These are phyloP conservation scores for Candida railenensis DNA, from an alignment of 805 yeast species.

Conservation along the genomic window DNA sequence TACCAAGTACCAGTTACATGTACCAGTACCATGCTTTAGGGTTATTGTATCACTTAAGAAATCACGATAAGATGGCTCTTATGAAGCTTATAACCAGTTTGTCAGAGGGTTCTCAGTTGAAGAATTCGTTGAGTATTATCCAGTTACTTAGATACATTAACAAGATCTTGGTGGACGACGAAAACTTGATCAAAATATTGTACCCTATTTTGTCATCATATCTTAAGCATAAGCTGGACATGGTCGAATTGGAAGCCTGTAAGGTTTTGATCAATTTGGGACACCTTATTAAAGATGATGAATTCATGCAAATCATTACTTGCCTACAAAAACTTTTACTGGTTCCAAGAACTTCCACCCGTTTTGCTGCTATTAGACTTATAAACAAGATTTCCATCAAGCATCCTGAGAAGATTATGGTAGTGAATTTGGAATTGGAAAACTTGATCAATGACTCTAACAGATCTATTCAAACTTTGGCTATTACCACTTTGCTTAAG, in stretches of 20 bases:
- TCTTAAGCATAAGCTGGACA: slow-evolving; percentile 78
- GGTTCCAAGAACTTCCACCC: slow-evolving; percentile 86
- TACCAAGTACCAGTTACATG: slow-evolving; percentile 72
- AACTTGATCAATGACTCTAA: slow-evolving; percentile 81
- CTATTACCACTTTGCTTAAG: slow-evolving; percentile 92
- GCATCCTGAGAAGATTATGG: slow-evolving; percentile 74
- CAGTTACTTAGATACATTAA: slow-evolving; percentile 82
- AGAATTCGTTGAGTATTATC: slow-evolving; percentile 79
- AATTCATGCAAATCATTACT: slow-evolving; percentile 67
- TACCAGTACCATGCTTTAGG: slow-evolving; percentile 97
- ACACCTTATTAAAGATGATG: slow-evolving; percentile 57
- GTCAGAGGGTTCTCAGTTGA: slow-evolving; percentile 57
- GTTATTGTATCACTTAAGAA: slow-evolving; percentile 79
- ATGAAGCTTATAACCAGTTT: slow-evolving; percentile 85
- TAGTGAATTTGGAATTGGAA: slow-evolving; percentile 85
- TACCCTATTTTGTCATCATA: slow-evolving; percentile 66
- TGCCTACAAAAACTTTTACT: slow-evolving; percentile 73
- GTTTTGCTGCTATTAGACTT: slow-evolving; percentile 91
- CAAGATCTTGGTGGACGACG: slow-evolving; percentile 69
- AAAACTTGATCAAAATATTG: slow-evolving; percentile 57
- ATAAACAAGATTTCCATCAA: slow-evolving; percentile 81
- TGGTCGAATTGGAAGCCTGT: slow-evolving; percentile 91
- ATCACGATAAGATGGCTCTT: slow-evolving; percentile 91
- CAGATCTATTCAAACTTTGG: slow-evolving; percentile 92
- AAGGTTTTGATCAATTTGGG: slow-evolving; percentile 61